A percentile compares a stretch with the other conserved stretches of the same genome.
These are phyloP conservation scores for Tuber brumale DNA, from an alignment of 495 filamentous ascomycete genomes.

Conservation along the genomic window DNA sequence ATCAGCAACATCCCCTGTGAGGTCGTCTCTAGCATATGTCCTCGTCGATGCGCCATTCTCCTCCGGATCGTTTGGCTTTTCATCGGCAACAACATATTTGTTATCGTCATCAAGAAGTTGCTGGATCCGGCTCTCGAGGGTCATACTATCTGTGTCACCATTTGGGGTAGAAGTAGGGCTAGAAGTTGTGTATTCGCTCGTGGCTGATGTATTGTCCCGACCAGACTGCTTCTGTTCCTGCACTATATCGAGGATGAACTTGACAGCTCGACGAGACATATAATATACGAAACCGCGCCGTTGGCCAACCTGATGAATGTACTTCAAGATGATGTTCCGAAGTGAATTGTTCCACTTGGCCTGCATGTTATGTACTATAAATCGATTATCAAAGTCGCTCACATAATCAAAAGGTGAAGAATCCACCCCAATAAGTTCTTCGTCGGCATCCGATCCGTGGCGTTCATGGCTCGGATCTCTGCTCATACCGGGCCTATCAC, in stretches of 20 bases:
- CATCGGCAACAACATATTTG: constrained; percentile 71
- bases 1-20: constrained; percentile 69
- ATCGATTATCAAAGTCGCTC: constrained; percentile 95
- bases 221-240: constrained; percentile 74
- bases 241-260: constrained; percentile 95
- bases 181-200: constrained; percentile 43
- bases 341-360: constrained; percentile 97
- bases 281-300: constrained; percentile 96
- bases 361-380: constrained; percentile 94
- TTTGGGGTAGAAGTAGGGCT: constrained; percentile 47
- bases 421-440: constrained; percentile 43
- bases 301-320: constrained; percentile 96
- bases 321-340: constrained; percentile 90
- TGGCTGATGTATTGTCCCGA: constrained; percentile 41
- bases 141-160: constrained; percentile 44
- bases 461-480: constrained; percentile 46
- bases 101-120: constrained; percentile 79
- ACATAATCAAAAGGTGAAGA: constrained; percentile 53
- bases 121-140: constrained; percentile 75
- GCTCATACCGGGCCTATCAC: constrained; percentile 38
- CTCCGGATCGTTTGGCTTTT: constrained; percentile 43
- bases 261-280: constrained; percentile 88
- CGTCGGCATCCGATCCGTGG: constrained; percentile 47
- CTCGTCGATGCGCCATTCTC: constrained; percentile 30
- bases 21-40: constrained; percentile 50